A percentile compares a stretch with the other conserved stretches of the same genome.
Conservation (phyloP, 129 eudicot genomes). For the Chrysanthemum seticuspe region DNA sequence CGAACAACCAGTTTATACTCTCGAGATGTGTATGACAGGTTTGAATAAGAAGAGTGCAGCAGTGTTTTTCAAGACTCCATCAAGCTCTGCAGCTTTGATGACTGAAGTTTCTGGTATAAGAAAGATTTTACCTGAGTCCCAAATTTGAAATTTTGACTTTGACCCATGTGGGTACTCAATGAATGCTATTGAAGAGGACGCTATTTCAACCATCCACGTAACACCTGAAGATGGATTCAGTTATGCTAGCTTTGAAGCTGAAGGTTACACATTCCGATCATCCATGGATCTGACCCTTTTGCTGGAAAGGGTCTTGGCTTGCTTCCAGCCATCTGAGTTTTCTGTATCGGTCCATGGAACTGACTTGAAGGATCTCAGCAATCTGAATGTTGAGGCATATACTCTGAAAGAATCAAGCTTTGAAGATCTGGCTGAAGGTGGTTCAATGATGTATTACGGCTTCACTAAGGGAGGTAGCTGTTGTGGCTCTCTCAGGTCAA, state of each 20-base stretch:
- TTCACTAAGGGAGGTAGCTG: conserved; percentile 32
- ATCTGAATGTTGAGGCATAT: conserved; percentile 39
- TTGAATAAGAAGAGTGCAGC: neutral
- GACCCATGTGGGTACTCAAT: neutral
- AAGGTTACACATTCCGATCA: conserved; percentile 33
- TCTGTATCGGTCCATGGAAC: conserved; percentile 57
- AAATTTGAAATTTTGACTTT: neutral
- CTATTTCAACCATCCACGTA: conserved; percentile 38
- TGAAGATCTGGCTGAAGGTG: conserved; percentile 57
- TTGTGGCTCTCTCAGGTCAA: conserved; percentile 62
- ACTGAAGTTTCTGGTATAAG: neutral
- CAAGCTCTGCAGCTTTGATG: neutral
- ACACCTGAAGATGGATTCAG: conserved; percentile 89
- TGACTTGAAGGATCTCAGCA: conserved; percentile 14
- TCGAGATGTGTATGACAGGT: neutral
- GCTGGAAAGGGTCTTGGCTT: conserved; percentile 63
- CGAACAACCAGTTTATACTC: neutral
- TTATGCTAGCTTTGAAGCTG: conserved; percentile 84
- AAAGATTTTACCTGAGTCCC: neutral
- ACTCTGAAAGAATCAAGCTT: conserved; percentile 39
- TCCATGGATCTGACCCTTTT: conserved; percentile 36
- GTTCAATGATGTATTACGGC: conserved; percentile 39
- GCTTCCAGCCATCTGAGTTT: conserved; percentile 66
- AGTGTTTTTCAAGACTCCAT: neutral
- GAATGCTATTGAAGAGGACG: neutral